Evolutionary conservation across 2,329 filamentous ascomycete genomes (phyloP).

Genomic region (Pseudonectria foliicola): DNA sequence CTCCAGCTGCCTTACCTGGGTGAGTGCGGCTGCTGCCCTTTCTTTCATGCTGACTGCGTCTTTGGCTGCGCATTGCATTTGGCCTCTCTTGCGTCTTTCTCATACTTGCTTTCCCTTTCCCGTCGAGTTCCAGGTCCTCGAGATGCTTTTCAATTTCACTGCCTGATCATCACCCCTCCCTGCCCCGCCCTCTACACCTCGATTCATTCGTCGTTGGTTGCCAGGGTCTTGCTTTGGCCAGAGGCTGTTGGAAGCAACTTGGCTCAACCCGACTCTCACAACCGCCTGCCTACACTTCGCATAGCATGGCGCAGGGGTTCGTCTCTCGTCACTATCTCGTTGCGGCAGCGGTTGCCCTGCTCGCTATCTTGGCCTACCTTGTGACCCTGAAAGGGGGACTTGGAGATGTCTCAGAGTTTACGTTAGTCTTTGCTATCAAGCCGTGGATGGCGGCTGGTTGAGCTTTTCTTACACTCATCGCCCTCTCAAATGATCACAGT

Average conservation of each 20-base stretch:
- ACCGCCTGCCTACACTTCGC: too few species aligned
- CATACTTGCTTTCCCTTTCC: too few species aligned
- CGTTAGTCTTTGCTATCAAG: constrained; percentile 5
- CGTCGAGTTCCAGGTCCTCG: too few species aligned
- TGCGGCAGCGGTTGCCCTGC: constrained; percentile 17
- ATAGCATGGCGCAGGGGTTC: constrained; percentile 8
- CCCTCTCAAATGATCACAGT: too few species aligned
- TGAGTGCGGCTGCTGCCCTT: too few species aligned
- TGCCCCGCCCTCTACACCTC: constrained; percentile 9
- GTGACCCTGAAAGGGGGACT: too few species aligned
- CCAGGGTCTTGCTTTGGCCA: too few species aligned
- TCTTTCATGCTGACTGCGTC: constrained; percentile 1
- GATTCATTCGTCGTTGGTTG: neutral
- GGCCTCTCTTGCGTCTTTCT: too few species aligned
- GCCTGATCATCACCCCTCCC: constrained; percentile 5
- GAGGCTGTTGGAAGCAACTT: too few species aligned
- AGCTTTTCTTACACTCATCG: too few species aligned
- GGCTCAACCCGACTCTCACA: too few species aligned
- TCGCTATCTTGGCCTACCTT: constrained; percentile 13
- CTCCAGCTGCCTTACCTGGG: neutral
- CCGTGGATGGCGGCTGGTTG: too few species aligned
- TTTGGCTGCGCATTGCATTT: neutral
- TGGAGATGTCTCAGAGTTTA: constrained; percentile 1
- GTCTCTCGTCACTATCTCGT: constrained; percentile 6
- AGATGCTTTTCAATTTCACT: constrained; percentile 4